These are phyloP conservation scores for Rhizopogon sp. DNA, from an alignment of 768 basidiomycete species.

Conservation along the genomic window DNA sequence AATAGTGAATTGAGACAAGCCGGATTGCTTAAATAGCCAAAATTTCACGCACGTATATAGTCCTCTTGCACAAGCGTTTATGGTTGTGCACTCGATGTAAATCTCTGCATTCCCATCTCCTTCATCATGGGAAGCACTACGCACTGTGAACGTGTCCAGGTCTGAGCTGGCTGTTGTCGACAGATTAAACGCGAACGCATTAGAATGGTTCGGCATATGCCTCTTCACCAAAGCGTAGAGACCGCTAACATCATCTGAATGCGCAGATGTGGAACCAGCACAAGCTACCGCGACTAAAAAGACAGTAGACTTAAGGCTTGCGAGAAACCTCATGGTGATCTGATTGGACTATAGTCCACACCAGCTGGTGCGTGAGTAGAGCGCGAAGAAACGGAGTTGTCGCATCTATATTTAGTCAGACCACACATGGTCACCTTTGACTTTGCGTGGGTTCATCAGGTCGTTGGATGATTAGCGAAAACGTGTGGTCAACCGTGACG, in stretches of 20 bases:
- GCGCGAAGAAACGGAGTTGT: neutral
- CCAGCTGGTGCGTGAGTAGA: neutral
- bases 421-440: neutral
- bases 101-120: slow-evolving; percentile 13
- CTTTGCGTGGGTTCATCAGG: no score
- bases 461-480: no score
- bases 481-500: no score
- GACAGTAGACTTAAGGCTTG: neutral
- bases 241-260: slow-evolving; percentile 19
- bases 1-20: neutral
- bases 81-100: slow-evolving; percentile 28
- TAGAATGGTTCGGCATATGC: slow-evolving; percentile 28
- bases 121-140: slow-evolving; percentile 15
- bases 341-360: neutral
- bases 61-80: slow-evolving; percentile 34
- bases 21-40: neutral
- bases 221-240: slow-evolving; percentile 30
- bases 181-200: slow-evolving; percentile 28
- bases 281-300: neutral
- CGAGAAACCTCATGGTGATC: slow-evolving; percentile 1
- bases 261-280: neutral
- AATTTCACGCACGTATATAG: slow-evolving; percentile 29
- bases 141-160: slow-evolving; percentile 28
- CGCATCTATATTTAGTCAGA: neutral
- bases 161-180: slow-evolving; percentile 11